Base-by-base conservation (phyloP, 768 basidiomycete species). In the Lactifluus piperatus region DNA sequence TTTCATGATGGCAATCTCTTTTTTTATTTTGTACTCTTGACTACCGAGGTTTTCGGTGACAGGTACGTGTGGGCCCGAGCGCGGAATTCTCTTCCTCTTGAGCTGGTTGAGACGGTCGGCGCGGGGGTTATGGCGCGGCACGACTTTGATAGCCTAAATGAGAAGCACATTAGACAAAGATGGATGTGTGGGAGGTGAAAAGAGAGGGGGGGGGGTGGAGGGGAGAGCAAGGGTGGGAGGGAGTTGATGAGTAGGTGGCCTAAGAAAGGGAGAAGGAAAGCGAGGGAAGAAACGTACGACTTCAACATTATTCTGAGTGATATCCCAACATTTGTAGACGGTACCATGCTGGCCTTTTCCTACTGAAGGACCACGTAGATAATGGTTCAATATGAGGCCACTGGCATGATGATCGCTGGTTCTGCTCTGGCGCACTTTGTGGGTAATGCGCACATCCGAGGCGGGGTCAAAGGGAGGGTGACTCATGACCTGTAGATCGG, bases 1-100 rank as follows among this genome's bases (percentile, higher is more conserved):
- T 77, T 97, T 98, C 91, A 99, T 97, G 71, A 98, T 94, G 2
- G 97, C 97, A 59, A 98, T 94, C 74, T 98, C 95, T 71, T 85
- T 86, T 65, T 84, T 79, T 62, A 97, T 92, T 74, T 92, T 91
- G 63, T 83, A 79, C 68, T 92, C 91, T 30, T 83, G 83, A 24
- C 82, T 86, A 57, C 81, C 78, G 43, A 88, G 79, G 60, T 80
- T 80, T 71, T 88, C 86, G 4, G 79, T 79, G n/a, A 90, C 73
- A 26, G 82, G 78, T 0, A 78, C 73, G 60, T 82, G 81, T 16
- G 72, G 69, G 4, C 76, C 69, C 20, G 79, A 72, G 14, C 77
- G 71, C 47, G 79, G 75, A 45, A 73, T 65, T 51, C 74, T 74
- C 47, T 74, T 71, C 64, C 69, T 77, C 72, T 66, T 67, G 56